Percentiles rank a stretch among this genome's conserved stretches.
These are phyloP conservation scores for Alternaria incomplexa DNA, from an alignment of 2,329 filamentous ascomycete genomes.

Conservation along the genomic window DNA sequence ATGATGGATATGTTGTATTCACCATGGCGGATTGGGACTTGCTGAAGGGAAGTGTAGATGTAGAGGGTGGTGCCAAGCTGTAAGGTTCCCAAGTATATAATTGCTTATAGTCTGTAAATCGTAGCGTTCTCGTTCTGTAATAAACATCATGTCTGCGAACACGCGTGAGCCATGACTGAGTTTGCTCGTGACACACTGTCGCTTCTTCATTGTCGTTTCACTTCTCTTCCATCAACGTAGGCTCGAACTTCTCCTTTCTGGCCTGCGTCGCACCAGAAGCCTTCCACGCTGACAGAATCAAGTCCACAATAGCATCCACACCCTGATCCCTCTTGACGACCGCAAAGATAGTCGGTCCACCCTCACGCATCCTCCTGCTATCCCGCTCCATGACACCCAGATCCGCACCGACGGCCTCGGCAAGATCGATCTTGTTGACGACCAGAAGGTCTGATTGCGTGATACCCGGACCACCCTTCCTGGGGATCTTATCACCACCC, in stretches of 20 bases:
- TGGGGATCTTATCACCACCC: slow-evolving; percentile 93
- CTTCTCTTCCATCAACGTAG: slow-evolving; percentile 41
- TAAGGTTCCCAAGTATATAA: neutral
- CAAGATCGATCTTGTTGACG: slow-evolving; percentile 97
- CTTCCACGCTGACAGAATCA: slow-evolving; percentile 93
- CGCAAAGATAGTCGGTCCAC: slow-evolving; percentile 92
- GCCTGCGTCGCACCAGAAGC: slow-evolving; percentile 72
- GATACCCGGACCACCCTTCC: slow-evolving; percentile 96
- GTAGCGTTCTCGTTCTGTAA: slow-evolving; percentile 4
- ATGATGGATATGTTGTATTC: slow-evolving; percentile 63
- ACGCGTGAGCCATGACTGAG: neutral
- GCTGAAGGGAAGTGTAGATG: slow-evolving; percentile 48
- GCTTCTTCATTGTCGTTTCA: slow-evolving; percentile 4
- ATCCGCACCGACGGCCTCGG: slow-evolving; percentile 88
- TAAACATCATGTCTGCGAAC: neutral
- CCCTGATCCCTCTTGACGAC: slow-evolving; percentile 93
- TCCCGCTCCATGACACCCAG: slow-evolving; percentile 93
- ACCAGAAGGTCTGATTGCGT: slow-evolving; percentile 93
- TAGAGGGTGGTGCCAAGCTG: slow-evolving; percentile 22
- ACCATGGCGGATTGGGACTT: slow-evolving; percentile 64
- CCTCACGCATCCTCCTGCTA: slow-evolving; percentile 90
- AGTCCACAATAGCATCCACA: slow-evolving; percentile 82
- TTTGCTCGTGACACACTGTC: neutral
- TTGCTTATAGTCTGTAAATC: neutral
- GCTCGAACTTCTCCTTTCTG: slow-evolving; percentile 41